phyloP scores from a whole-genome alignment of 2,329 filamentous ascomycete genomes.

The Thermothelomyces thermophilus region DNA sequence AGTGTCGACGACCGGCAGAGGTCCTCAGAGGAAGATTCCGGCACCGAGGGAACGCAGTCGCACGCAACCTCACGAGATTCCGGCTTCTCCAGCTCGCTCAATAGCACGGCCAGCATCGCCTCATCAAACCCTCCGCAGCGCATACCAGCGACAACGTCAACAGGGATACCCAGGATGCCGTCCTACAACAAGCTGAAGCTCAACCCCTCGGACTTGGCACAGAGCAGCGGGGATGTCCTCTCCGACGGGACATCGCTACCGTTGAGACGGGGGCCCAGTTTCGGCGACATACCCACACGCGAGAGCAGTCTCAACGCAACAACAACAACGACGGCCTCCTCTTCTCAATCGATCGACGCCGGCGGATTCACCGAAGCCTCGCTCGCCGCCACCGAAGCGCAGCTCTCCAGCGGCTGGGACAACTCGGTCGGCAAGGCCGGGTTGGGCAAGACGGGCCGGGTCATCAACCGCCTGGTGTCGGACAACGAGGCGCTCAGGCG shows the following conservation, averaged over 20 bases:
- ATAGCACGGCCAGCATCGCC: slow-evolving; percentile 46
- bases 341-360: slow-evolving; percentile 11
- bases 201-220: slow-evolving; percentile 15
- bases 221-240: slow-evolving; percentile 10
- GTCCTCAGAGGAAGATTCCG: slow-evolving; percentile 38
- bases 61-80: slow-evolving; percentile 35
- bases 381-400: slow-evolving; percentile 26
- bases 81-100: slow-evolving; percentile 49
- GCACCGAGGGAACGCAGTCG: slow-evolving; percentile 33
- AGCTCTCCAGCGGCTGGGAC: slow-evolving; percentile 40
- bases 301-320: slow-evolving; percentile 23
- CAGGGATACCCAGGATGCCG: slow-evolving; percentile 25
- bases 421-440: slow-evolving; percentile 63
- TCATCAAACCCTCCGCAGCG: slow-evolving; percentile 34
- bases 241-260: slow-evolving; percentile 16
- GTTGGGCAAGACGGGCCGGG: slow-evolving; percentile 66
- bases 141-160: slow-evolving; percentile 26
- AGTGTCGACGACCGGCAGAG: slow-evolving; percentile 42
- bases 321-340: slow-evolving; percentile 1
- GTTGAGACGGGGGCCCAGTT: slow-evolving; percentile 15
- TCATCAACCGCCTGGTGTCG: slow-evolving; percentile 74
- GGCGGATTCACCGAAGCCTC: slow-evolving; percentile 28
- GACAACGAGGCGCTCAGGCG: slow-evolving; percentile 74
- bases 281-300: slow-evolving; percentile 26
- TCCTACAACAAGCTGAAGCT: slow-evolving; percentile 34